phyloP scores from a whole-genome alignment of 2,329 filamentous ascomycete genomes.

The Fusarium stilboides region DNA sequence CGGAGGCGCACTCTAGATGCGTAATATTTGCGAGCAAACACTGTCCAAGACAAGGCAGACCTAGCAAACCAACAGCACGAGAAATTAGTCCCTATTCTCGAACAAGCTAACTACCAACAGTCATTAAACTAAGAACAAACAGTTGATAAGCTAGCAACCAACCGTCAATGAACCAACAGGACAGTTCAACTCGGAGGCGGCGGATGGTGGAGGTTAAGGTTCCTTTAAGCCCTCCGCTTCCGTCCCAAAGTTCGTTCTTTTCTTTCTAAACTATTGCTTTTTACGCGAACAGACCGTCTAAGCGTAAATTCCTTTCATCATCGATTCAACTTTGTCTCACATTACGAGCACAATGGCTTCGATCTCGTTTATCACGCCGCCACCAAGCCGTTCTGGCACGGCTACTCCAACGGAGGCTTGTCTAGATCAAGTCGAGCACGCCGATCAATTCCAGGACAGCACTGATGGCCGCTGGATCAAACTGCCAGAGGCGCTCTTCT shows the following conservation, averaged over 20 bases:
- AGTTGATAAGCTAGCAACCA: neutral
- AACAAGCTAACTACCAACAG: neutral
- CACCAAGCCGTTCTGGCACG: constrained; percentile 27
- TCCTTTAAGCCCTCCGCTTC: neutral
- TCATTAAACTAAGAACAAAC: too few relatives aligned
- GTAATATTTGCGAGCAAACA: too few relatives aligned
- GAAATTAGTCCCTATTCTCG: neutral
- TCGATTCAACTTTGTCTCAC: constrained; percentile 5
- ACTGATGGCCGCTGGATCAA: constrained; percentile 21
- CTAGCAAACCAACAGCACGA: neutral
- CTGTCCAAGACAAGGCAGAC: too few relatives aligned
- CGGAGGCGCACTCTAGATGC: neutral
- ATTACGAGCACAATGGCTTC: constrained; percentile 16
- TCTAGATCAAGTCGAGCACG: constrained; percentile 2
- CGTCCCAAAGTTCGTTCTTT: neutral
- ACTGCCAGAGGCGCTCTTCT: constrained; percentile 29
- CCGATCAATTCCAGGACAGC: neutral
- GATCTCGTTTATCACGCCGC: constrained; percentile 24
- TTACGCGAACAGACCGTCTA: neutral
- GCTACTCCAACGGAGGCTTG: constrained; percentile 5
- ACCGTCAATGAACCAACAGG: neutral
- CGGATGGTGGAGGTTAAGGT: constrained; percentile 1
- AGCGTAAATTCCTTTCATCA: neutral
- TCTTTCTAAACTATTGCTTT: neutral
- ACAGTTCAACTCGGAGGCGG: neutral